Percentiles rank a stretch among this genome's conserved stretches.
phyloP scores from a whole-genome alignment of 2,329 filamentous ascomycete genomes.

The Purpureocillium takamizusanense region DNA sequence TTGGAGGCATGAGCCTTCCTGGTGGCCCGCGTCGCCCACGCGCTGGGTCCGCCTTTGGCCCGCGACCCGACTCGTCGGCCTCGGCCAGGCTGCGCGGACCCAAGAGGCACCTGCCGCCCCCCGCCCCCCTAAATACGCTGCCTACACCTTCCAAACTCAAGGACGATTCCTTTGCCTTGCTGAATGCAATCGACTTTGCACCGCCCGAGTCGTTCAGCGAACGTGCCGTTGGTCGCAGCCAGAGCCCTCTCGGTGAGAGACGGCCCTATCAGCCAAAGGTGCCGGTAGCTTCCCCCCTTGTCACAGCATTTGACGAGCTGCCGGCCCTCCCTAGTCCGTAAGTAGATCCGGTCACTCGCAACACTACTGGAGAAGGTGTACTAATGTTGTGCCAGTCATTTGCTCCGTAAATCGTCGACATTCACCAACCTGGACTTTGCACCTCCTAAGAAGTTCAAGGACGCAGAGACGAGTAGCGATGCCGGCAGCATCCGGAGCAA shows the following conservation, averaged over 20 bases:
- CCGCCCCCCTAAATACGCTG: constrained; percentile 61
- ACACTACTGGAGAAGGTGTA: not conserved
- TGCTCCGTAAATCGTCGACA: constrained; percentile 66
- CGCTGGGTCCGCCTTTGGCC: constrained; percentile 31
- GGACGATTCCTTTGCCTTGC: constrained; percentile 67
- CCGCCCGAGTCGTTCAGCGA: constrained; percentile 63
- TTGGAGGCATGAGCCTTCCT: constrained; percentile 38
- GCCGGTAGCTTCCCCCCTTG: constrained; percentile 68
- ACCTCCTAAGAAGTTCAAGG: constrained; percentile 65
- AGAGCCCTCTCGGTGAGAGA: constrained; percentile 55
- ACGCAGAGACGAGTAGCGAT: constrained; percentile 52
- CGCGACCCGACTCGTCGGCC: constrained; percentile 53
- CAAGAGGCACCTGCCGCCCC: constrained; percentile 55
- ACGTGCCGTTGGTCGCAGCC: constrained; percentile 57
- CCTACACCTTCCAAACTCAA: constrained; percentile 79
- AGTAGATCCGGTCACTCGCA: constrained; percentile 31
- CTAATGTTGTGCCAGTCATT: constrained; percentile 38
- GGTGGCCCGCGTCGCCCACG: constrained; percentile 44
- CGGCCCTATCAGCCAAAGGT: constrained; percentile 68
- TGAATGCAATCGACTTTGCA: constrained; percentile 72
- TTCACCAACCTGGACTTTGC: constrained; percentile 78
- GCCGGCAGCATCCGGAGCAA: constrained; percentile 60
- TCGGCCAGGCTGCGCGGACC: constrained; percentile 37
- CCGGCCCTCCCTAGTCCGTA: constrained; percentile 81
- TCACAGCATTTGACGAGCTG: constrained; percentile 80